Conservation (phyloP, 2,329 filamentous ascomycete species). For the Massarina eburnea region DNA sequence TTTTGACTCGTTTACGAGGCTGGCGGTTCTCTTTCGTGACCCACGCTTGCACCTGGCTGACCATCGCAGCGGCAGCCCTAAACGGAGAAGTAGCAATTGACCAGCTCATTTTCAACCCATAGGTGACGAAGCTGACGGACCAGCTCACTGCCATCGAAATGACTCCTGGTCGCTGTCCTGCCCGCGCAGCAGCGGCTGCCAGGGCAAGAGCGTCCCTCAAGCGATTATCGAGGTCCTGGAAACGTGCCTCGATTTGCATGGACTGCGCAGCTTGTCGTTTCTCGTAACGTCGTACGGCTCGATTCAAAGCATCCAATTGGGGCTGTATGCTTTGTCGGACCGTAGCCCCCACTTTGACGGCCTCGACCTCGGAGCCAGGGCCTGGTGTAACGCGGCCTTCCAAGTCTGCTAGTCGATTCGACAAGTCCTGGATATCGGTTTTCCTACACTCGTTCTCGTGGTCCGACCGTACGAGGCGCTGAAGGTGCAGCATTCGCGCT, state of each 20-base stretch:
- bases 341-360: constrained; percentile 51
- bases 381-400: constrained; percentile 58
- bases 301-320: constrained; percentile 83
- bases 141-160: constrained; percentile 30
- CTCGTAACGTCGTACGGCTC: constrained; percentile 87
- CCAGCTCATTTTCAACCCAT: constrained; percentile 26
- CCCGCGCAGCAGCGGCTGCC: constrained; percentile 65
- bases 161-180: constrained; percentile 39
- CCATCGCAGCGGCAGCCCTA: constrained; percentile 17
- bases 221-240: constrained; percentile 70
- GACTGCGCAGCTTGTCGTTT: constrained; percentile 78
- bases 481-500: constrained; percentile 76
- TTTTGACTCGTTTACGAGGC: constrained; percentile 25
- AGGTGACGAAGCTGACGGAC: constrained; percentile 22
- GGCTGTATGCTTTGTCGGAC: constrained; percentile 70
- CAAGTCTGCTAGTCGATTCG: constrained; percentile 67
- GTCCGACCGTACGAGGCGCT: constrained; percentile 63
- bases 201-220: constrained; percentile 77
- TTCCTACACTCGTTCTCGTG: constrained; percentile 17
- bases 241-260: constrained; percentile 73
- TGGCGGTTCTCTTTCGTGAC: constrained; percentile 26
- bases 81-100: constrained; percentile 36
- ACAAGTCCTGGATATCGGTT: constrained; percentile 45
- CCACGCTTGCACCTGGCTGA: constrained; percentile 18
- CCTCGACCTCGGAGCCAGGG: constrained; percentile 43